Evolutionary conservation across 805 yeast genomes (phyloP).

Genomic region (Sugiyamaella chiloensis): DNA sequence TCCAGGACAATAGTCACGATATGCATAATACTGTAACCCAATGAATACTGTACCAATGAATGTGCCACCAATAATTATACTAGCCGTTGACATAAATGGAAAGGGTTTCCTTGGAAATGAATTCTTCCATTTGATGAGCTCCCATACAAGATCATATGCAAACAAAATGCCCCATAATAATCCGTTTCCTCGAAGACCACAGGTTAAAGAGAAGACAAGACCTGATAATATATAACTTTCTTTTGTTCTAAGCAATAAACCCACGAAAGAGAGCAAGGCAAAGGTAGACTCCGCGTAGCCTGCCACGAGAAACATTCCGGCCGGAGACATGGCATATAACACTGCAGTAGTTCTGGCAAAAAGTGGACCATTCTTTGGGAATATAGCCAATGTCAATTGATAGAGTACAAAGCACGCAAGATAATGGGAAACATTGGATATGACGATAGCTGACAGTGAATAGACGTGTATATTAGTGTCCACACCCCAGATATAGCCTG

Average conservation of each 20-base stretch:
- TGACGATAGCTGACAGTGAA: conserved; percentile 45
- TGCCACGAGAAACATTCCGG: conserved; percentile 71
- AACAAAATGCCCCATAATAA: conserved; percentile 67
- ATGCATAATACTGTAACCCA: conserved; percentile 52
- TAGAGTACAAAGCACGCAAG: conserved; percentile 48
- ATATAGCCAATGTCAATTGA: conserved; percentile 40
- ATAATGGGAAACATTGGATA: conserved; percentile 54
- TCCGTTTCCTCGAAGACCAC: conserved; percentile 72
- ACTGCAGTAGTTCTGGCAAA: conserved; percentile 39
- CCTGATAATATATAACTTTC: conserved; percentile 50
- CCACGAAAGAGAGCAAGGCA: conserved; percentile 56
- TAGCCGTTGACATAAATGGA: not conserved
- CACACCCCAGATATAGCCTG: not conserved
- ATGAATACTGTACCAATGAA: conserved; percentile 48
- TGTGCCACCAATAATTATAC: conserved; percentile 51
- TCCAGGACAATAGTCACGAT: conserved; percentile 54
- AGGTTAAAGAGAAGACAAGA: conserved; percentile 50
- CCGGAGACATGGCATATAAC: conserved; percentile 63
- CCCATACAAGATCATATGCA: conserved; percentile 50
- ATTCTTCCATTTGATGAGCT: not conserved
- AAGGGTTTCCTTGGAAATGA: not conserved
- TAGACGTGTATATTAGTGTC: conserved; percentile 27
- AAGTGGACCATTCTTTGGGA: conserved; percentile 24
- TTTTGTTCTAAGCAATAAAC: conserved; percentile 49
- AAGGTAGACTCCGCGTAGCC: conserved; percentile 77